Conservation (phyloP, 2,329 filamentous ascomycete genomes). For the Sporothrix sp. region DNA sequence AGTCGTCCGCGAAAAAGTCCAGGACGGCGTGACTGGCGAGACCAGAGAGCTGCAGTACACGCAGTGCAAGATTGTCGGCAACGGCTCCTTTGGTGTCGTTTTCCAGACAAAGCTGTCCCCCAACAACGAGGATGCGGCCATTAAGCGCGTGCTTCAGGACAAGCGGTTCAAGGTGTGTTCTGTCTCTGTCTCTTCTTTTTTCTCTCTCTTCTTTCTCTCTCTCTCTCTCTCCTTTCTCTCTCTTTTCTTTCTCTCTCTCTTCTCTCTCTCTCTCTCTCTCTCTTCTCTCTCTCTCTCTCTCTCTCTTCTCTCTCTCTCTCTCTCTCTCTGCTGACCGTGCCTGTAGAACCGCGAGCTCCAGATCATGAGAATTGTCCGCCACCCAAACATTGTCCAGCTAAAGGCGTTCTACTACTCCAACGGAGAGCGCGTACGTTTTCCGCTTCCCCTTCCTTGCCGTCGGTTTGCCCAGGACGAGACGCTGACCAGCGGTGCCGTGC, state of each 20-base stretch:
- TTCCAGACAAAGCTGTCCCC: constrained; percentile 98
- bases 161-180: constrained; percentile 90
- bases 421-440: constrained; percentile 71
- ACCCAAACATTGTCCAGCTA: constrained; percentile 96
- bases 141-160: constrained; percentile 97
- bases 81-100: constrained; percentile 96
- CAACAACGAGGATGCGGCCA: constrained; percentile 95
- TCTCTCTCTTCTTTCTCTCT: neutral
- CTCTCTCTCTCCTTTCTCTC: neutral
- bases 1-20: constrained; percentile 96
- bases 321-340: neutral
- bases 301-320: neutral
- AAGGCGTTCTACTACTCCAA: constrained; percentile 99
- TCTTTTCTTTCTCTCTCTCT: no score
- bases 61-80: constrained; percentile 98
- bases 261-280: no score
- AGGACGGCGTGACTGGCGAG: constrained; percentile 94
- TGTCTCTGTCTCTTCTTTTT: neutral
- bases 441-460: neutral
- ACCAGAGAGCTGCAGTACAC: constrained; percentile 96
- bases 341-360: constrained; percentile 91
- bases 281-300: neutral
- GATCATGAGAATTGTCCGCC: constrained; percentile 98
- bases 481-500: constrained; percentile 2
- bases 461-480: neutral